These are phyloP conservation scores for Candida sp. DNA, from an alignment of 1,139 yeast genomes.

Conservation along the genomic window DNA sequence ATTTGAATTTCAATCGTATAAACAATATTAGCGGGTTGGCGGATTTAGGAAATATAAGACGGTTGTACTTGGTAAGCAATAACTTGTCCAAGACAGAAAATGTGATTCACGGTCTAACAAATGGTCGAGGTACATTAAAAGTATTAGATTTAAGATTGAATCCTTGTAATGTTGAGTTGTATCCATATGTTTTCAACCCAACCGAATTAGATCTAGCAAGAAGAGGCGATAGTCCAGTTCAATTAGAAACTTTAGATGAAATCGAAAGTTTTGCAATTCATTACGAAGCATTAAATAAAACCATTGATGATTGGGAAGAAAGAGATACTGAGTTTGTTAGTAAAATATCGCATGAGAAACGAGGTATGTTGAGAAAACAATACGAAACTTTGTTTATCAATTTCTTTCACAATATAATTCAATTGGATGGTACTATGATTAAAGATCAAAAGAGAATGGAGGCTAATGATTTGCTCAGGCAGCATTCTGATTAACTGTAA, in stretches of 20 bases:
- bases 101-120: slow-evolving; percentile 29
- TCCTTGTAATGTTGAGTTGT: slow-evolving; percentile 44
- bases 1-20: slow-evolving; percentile 49
- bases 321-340: slow-evolving; percentile 29
- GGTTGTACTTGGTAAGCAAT: slow-evolving; percentile 46
- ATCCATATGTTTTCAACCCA: slow-evolving; percentile 53
- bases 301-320: slow-evolving; percentile 33
- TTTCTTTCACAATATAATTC: slow-evolving; percentile 30
- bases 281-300: slow-evolving; percentile 33
- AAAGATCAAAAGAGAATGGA: slow-evolving; percentile 17
- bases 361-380: slow-evolving; percentile 24
- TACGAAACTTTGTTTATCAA: slow-evolving; percentile 38
- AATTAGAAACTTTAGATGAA: slow-evolving; percentile 42
- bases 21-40: slow-evolving; percentile 23
- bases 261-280: slow-evolving; percentile 42
- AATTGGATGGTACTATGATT: slow-evolving; percentile 38
- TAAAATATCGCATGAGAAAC: slow-evolving; percentile 12
- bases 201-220: slow-evolving; percentile 31
- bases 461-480: slow-evolving; percentile 8
- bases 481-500: neutral
- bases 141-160: slow-evolving; percentile 50
- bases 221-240: slow-evolving; percentile 26
- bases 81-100: slow-evolving; percentile 30
- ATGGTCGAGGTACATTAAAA: slow-evolving; percentile 28
- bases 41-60: slow-evolving; percentile 29